A percentile compares a stretch with the other conserved stretches of the same genome.
Evolutionary conservation across 805 yeast species (phyloP).

Genomic region (Wickerhamiella domercqiae): DNA sequence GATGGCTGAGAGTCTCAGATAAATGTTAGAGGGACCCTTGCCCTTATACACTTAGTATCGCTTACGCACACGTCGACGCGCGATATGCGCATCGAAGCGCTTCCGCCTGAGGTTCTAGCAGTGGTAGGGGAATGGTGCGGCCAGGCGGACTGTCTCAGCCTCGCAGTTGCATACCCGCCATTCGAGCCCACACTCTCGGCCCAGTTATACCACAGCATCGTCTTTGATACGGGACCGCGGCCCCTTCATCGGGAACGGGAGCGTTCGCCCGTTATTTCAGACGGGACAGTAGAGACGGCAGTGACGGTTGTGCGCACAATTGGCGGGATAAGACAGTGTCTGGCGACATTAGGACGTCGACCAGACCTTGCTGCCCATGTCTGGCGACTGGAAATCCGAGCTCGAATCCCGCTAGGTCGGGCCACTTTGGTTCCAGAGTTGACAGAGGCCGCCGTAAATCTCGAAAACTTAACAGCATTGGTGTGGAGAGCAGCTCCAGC

Average conservation of each 20-base stretch:
- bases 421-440: slow-evolving; percentile 14
- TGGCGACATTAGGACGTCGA: slow-evolving; percentile 14
- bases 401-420: slow-evolving; percentile 20
- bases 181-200: slow-evolving; percentile 15
- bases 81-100: slow-evolving; percentile 1
- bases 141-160: slow-evolving; percentile 23
- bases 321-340: slow-evolving; percentile 21
- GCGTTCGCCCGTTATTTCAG: slow-evolving; percentile 3
- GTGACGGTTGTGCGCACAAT: slow-evolving; percentile 21
- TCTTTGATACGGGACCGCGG: slow-evolving; percentile 22
- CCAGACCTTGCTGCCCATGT: slow-evolving; percentile 11
- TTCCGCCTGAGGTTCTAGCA: slow-evolving; percentile 20
- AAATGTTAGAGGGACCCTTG: too few relatives aligned
- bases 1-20: too few relatives aligned
- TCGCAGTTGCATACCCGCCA: slow-evolving; percentile 18
- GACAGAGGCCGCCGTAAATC: slow-evolving; percentile 13
- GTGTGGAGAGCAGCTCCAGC: slow-evolving; percentile 25
- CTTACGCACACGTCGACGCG: too few relatives aligned
- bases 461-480: slow-evolving; percentile 15
- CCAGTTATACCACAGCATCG: slow-evolving; percentile 20
- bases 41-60: too few relatives aligned
- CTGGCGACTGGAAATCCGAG: slow-evolving; percentile 12
- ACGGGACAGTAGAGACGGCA: slow-evolving; percentile 3
- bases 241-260: slow-evolving; percentile 15
- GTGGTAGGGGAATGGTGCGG: slow-evolving; percentile 18